These are phyloP conservation scores for Apophysomyces trapeziformis DNA, from an alignment of 371 early-diverging fungal species.

Conservation along the genomic window DNA sequence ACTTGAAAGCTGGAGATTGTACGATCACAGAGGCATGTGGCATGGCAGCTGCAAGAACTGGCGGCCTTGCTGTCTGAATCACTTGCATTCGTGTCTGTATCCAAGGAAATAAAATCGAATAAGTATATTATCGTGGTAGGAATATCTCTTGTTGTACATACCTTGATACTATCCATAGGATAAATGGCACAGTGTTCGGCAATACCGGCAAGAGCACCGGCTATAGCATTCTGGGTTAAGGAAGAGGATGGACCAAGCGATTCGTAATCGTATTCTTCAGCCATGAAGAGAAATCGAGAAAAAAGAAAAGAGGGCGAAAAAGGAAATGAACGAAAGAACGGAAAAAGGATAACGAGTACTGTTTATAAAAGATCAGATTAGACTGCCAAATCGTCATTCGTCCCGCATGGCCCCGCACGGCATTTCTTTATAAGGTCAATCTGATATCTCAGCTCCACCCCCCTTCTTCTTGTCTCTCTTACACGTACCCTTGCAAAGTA, in stretches of 20 bases:
- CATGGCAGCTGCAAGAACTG: constrained; percentile 15
- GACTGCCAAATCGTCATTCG: not conserved
- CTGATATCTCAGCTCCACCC: constrained; percentile 11
- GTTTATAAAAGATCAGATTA: constrained; percentile 2
- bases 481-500: not conserved
- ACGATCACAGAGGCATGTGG: constrained; percentile 24
- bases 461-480: not conserved
- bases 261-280: constrained; percentile 83
- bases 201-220: constrained; percentile 94
- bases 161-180: constrained; percentile 93
- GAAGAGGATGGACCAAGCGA: constrained; percentile 79
- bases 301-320: not conserved
- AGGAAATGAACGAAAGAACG: not conserved
- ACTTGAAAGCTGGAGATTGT: constrained; percentile 9
- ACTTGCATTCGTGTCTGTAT: constrained; percentile 90
- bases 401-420: constrained; percentile 11
- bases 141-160: constrained; percentile 26
- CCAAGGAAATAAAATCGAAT: constrained; percentile 1
- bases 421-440: constrained; percentile 12
- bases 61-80: constrained; percentile 37
- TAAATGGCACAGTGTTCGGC: constrained; percentile 93
- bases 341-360: not conserved
- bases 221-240: constrained; percentile 76
- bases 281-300: constrained; percentile 17
- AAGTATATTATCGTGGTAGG: not conserved